Conservation (phyloP, 805 yeast genomes). For the Candida sonorensis region DNA sequence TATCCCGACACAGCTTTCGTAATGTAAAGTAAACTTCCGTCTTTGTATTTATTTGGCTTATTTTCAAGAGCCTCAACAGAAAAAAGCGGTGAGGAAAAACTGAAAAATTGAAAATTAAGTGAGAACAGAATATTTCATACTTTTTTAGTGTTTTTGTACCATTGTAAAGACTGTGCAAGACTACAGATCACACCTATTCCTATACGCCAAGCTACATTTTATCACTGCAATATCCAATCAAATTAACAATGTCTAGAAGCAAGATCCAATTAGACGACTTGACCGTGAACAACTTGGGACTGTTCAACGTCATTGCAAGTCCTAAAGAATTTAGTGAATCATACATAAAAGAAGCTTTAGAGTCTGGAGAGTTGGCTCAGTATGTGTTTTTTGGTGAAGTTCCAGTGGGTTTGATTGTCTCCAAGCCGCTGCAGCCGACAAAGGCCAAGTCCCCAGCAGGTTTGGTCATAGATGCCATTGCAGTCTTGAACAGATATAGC, state of each 20-base stretch:
- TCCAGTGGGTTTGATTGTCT: slow-evolving; percentile 74
- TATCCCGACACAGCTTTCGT: too few relatives aligned
- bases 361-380: slow-evolving; percentile 45
- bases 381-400: slow-evolving; percentile 61
- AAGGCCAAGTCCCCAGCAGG: slow-evolving; percentile 31
- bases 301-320: slow-evolving; percentile 53
- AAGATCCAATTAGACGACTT: slow-evolving; percentile 47
- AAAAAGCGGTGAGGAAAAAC: too few relatives aligned
- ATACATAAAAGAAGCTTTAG: slow-evolving; percentile 45
- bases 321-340: slow-evolving; percentile 44
- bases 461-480: slow-evolving; percentile 15
- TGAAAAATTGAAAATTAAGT: too few relatives aligned
- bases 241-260: slow-evolving; percentile 20
- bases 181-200: too few relatives aligned
- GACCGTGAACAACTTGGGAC: slow-evolving; percentile 53
- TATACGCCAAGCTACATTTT: too few relatives aligned
- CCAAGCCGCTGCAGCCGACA: slow-evolving; percentile 39
- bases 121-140: too few relatives aligned
- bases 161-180: too few relatives aligned
- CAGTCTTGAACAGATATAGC: slow-evolving; percentile 53
- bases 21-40: too few relatives aligned
- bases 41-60: too few relatives aligned
- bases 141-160: too few relatives aligned
- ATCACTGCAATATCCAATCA: too few relatives aligned
- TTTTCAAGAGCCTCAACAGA: too few relatives aligned